A percentile compares a stretch with the other conserved stretches of the same genome.
These are phyloP conservation scores for Boletus edulis DNA, from an alignment of 768 basidiomycete genomes.

Conservation along the genomic window DNA sequence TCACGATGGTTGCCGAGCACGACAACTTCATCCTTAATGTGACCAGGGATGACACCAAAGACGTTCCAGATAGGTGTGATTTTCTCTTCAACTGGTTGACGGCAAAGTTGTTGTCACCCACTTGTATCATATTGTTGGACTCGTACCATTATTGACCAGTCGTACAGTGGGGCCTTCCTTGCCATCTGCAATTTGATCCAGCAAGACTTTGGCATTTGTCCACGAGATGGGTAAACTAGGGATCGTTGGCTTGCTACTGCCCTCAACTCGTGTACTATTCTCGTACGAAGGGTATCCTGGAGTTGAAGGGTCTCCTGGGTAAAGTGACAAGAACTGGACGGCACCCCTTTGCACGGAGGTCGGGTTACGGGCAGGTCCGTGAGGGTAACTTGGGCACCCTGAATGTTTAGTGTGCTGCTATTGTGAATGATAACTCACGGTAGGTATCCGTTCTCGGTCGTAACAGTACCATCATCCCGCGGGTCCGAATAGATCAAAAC, in stretches of 20 bases:
- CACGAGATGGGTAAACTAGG: constrained; percentile 92
- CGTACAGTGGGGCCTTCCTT: constrained; percentile 40
- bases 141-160: constrained; percentile 54
- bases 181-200: constrained; percentile 44
- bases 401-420: not conserved
- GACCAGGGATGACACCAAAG: constrained; percentile 82
- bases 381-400: constrained; percentile 40
- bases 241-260: constrained; percentile 65
- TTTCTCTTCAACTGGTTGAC: constrained; percentile 61
- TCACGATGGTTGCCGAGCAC: constrained; percentile 88
- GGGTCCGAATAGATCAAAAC: constrained; percentile 86
- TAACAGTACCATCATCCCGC: constrained; percentile 83
- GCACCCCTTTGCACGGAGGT: constrained; percentile 84
- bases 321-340: constrained; percentile 66
- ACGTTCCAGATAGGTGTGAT: constrained; percentile 92
- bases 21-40: constrained; percentile 81
- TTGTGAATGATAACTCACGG: constrained; percentile 37
- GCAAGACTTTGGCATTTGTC: constrained; percentile 70
- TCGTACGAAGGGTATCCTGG: constrained; percentile 87
- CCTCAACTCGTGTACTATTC: constrained; percentile 64
- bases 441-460: constrained; percentile 71
- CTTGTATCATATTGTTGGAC: not conserved
- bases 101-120: not conserved
- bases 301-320: constrained; percentile 81
- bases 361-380: constrained; percentile 86